phyloP scores from a whole-genome alignment of 1,139 yeast genomes.

The Suhomyces taliae region DNA sequence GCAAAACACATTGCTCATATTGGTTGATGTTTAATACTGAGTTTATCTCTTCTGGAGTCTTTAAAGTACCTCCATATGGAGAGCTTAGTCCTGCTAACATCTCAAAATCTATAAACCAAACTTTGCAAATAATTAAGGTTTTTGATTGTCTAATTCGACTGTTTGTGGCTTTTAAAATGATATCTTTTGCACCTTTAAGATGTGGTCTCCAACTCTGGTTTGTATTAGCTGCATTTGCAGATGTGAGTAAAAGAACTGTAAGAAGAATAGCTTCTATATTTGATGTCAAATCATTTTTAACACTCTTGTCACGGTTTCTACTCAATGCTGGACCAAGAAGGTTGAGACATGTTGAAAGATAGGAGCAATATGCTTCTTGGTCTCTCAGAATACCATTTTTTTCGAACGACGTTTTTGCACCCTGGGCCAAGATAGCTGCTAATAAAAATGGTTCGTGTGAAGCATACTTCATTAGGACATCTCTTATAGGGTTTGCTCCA shows the following conservation, averaged over 20 bases:
- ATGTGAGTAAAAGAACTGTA: conserved; percentile 65
- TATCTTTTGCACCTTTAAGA: conserved; percentile 70
- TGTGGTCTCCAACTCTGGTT: conserved; percentile 79
- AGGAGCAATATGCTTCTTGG: conserved; percentile 63
- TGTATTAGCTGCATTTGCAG: conserved; percentile 65
- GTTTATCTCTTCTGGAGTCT: conserved; percentile 51
- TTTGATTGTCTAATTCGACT: conserved; percentile 31
- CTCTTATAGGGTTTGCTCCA: conserved; percentile 60
- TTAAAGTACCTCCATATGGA: conserved; percentile 64
- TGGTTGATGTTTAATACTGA: conserved; percentile 46
- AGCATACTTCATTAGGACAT: conserved; percentile 60
- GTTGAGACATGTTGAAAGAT: conserved; percentile 60
- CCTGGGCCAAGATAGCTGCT: conserved; percentile 72
- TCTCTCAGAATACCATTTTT: conserved; percentile 49
- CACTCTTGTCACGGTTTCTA: conserved; percentile 24
- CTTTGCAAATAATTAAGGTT: conserved; percentile 59
- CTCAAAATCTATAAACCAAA: conserved; percentile 71
- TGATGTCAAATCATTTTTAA: conserved; percentile 36
- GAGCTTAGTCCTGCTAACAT: conserved; percentile 68
- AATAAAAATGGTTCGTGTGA: conserved; percentile 59
- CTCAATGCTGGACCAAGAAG: conserved; percentile 49
- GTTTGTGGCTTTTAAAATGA: conserved; percentile 49
- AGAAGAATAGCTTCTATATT: conserved; percentile 67
- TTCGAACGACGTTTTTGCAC: conserved; percentile 58
- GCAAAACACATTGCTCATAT: conserved; percentile 39